These are phyloP conservation scores for Boletus reticulatus DNA, from an alignment of 768 basidiomycete species.

Conservation along the genomic window DNA sequence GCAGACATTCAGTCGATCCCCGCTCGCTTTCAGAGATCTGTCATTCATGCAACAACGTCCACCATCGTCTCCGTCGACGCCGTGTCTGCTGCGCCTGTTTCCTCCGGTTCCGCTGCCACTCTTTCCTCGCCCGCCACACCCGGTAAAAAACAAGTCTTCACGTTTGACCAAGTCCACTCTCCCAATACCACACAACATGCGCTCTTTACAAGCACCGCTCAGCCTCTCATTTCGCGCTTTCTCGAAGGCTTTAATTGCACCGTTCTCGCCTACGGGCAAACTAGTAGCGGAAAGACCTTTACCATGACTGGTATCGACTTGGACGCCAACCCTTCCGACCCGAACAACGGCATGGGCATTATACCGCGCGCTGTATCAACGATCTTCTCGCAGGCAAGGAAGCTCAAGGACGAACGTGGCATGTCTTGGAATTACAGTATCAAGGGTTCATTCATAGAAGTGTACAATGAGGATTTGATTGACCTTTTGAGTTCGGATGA, in stretches of 20 bases:
- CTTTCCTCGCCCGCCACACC: slow-evolving; percentile 46
- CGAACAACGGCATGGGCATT: slow-evolving; percentile 87
- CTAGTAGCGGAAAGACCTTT: slow-evolving; percentile 46
- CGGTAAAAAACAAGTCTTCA: slow-evolving; percentile 81
- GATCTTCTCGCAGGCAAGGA: slow-evolving; percentile 78
- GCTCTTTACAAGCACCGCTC: slow-evolving; percentile 81
- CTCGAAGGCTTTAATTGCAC: slow-evolving; percentile 97
- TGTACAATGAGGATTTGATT: slow-evolving; percentile 99
- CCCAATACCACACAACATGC: slow-evolving; percentile 84
- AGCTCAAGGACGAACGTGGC: slow-evolving; percentile 73
- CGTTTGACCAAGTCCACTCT: slow-evolving; percentile 91
- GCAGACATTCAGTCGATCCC: slow-evolving; percentile 88
- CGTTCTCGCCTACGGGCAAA: slow-evolving; percentile 34
- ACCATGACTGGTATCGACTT: slow-evolving; percentile 97
- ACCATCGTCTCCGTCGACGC: slow-evolving; percentile 86
- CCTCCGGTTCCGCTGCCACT: slow-evolving; percentile 50
- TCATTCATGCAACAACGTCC: slow-evolving; percentile 73
- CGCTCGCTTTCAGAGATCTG: slow-evolving; percentile 88
- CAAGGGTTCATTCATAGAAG: slow-evolving; percentile 94
- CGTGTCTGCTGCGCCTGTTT: slow-evolving; percentile 48
- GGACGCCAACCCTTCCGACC: slow-evolving; percentile 80
- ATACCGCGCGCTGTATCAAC: slow-evolving; percentile 90
- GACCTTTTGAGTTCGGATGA: slow-evolving; percentile 85
- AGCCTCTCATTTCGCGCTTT: slow-evolving; percentile 83
- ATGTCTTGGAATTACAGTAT: slow-evolving; percentile 74